Evolutionary conservation across 164 flowering plant species (phyloP), one percentile per base, ranked within the genome.

Genomic region (Dillenia suffruticosa): DNA sequence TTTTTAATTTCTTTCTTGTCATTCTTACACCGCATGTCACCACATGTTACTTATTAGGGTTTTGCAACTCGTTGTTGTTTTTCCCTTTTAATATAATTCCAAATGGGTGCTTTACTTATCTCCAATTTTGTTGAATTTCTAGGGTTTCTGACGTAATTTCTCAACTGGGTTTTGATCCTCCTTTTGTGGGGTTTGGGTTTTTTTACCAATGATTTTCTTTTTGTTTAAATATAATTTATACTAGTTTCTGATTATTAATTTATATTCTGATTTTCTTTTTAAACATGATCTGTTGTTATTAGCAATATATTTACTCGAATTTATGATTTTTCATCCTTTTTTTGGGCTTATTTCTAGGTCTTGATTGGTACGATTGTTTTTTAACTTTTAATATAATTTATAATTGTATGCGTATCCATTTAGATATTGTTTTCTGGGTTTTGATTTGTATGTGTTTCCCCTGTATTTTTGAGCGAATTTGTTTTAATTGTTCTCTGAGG

Each of bases 111-210:
- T 32, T 32, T 32, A 32, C 40, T 32, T 32, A 7, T 32, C 40
- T 4, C 40, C 40, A 32, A 32, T 32, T 32, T 32, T 32, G 40
- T 32, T 32, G 14, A 14, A 7, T 46, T 54, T 63, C 44, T 63
- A 63, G 65, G 65, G 65, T 63, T 63, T 63, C 46, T 19, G 50
- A 6, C 5, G 40, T 32, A 32, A 32, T 32, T 32, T 32, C 40
- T 32, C 7, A 32, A 32, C 40, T 32, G 40, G 40, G 40, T 32
- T 32, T 32, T 32, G 40, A 32, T 32, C 40, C 6, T 32, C 40
- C 40, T 4, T 4, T 5, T 32, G 44, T 7, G 9, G 13, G 9
- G 13, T 19, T 15, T 59, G n/a, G 10, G n/a, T 19, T 47, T 12
- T 19, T 59, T 24, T 19, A 19, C 22, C 22, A 19, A 19, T 19